phyloP scores from a whole-genome alignment of 352 stramenopile species.

The Globisporangium mamillatum region DNA sequence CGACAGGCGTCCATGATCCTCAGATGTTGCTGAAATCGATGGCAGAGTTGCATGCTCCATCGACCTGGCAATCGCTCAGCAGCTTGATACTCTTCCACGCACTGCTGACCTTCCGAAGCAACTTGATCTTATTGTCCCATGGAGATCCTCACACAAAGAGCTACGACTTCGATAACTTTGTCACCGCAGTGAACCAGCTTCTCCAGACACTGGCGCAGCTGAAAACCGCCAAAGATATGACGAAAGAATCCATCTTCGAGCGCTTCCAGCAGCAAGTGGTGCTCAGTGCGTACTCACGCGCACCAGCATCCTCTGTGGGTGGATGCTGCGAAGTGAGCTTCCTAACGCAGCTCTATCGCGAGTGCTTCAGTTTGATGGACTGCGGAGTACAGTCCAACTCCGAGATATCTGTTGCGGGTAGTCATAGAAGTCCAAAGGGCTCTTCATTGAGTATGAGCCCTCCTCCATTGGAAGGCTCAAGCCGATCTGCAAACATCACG shows the following conservation, averaged over 20 bases:
- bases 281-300: constrained; percentile 5
- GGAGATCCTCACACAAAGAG: too few species aligned
- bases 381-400: neutral
- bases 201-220: neutral
- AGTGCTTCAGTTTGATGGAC: constrained; percentile 6
- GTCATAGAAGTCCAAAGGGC: neutral
- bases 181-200: constrained; percentile 14
- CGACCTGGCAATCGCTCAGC: constrained; percentile 29
- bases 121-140: neutral
- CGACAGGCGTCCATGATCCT: neutral
- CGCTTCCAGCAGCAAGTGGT: constrained; percentile 12
- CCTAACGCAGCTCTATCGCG: constrained; percentile 5
- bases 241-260: neutral
- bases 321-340: neutral
- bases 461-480: neutral
- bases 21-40: neutral
- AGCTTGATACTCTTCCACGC: constrained; percentile 46
- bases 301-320: neutral
- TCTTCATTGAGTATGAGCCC: neutral
- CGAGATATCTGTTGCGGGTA: neutral
- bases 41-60: neutral
- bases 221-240: neutral
- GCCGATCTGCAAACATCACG: neutral
- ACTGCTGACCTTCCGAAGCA: constrained; percentile 23
- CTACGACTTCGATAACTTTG: constrained; percentile 13